Conservation (phyloP, 768 basidiomycete species). For the Lentinula guzmanii region DNA sequence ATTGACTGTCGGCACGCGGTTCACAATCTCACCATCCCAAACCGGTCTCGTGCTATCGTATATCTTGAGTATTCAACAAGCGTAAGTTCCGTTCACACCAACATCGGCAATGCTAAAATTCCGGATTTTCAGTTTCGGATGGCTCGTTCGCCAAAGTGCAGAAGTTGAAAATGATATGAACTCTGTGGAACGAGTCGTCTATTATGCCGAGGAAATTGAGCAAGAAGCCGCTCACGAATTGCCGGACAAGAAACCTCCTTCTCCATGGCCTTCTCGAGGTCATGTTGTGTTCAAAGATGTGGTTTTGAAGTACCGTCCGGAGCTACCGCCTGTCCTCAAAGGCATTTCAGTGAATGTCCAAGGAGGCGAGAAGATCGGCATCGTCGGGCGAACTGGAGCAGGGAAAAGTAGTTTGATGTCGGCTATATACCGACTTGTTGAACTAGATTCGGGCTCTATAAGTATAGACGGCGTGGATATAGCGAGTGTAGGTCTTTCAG, state of each 20-base stretch:
- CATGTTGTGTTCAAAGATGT: conserved; percentile 70
- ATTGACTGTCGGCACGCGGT: conserved; percentile 68
- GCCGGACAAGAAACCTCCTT: conserved; percentile 49
- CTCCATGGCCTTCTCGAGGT: conserved; percentile 73
- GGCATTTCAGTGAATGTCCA: conserved; percentile 66
- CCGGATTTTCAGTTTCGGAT: conserved; percentile 47
- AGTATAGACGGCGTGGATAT: conserved; percentile 80
- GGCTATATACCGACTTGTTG: conserved; percentile 81
- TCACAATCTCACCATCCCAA: conserved; percentile 71
- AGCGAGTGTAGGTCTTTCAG: conserved; percentile 70
- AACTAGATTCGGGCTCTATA: conserved; percentile 70
- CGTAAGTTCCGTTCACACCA: conserved; percentile 20
- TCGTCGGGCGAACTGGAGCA: conserved; percentile 51
- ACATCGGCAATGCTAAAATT: neutral
- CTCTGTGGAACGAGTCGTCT: conserved; percentile 77
- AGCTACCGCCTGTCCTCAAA: conserved; percentile 84
- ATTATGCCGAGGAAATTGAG: conserved; percentile 77
- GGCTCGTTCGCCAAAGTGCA: conserved; percentile 70
- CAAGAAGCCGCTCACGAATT: conserved; percentile 74
- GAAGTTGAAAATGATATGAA: conserved; percentile 96
- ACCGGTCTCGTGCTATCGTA: conserved; percentile 76
- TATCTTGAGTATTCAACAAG: conserved; percentile 74
- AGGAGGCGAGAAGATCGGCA: conserved; percentile 87
- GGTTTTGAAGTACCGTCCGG: conserved; percentile 78
- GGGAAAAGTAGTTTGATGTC: conserved; percentile 91